Base-by-base conservation (phyloP, 1,139 yeast species). In the Suzukiozyma palmioleophila region DNA sequence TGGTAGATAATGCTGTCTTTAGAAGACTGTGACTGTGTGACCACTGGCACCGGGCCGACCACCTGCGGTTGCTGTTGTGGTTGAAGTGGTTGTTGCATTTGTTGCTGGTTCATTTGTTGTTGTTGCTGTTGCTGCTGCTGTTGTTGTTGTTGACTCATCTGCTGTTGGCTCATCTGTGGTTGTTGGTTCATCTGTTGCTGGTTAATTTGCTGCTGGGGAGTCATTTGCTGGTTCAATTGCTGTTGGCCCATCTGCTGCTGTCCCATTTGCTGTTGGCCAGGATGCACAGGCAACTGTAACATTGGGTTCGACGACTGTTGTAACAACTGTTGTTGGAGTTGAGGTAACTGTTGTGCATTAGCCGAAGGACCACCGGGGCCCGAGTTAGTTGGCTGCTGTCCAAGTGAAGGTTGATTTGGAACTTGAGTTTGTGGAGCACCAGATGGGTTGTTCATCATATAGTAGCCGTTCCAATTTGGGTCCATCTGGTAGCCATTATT, bases 1-100 rank as follows among this genome's bases (percentile, higher is more conserved):
- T 47, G 43, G 28, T 43, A 45, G 5, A 49, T 48, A 3, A 49
- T 47, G 31, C 37, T 40, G 18, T 43, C 26, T 14, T 35, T 31
- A 28, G 40, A 24, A 25, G 26, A 15, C 4, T 33, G 36, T 8
- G 36, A 26, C 14, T 13, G 30, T 8, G 30, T 10, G 13, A n/a
- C 26, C 3, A 26, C 13, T 10, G 33, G 33, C 11, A 18, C 25
- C 13, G 33, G 33, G 8, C 25, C 33, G 3, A 10, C 24, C n/a
- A 14, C 30, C 7, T 16, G 24, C 3, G 24, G 29, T 21, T 33
- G 36, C 15, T 33, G 43, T 25, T 43, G 46, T 15, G 26, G 39
- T 16, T 39, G 50, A 30, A 38, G 44, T 16, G 39, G 42, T 27
- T 35, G 33, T 24, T 39, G 47, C 9, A 15, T 9, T 9, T 13